Percentiles rank a stretch among this genome's conserved stretches.
phyloP scores from a whole-genome alignment of 1,139 yeast genomes.

The Pichia sp. region DNA sequence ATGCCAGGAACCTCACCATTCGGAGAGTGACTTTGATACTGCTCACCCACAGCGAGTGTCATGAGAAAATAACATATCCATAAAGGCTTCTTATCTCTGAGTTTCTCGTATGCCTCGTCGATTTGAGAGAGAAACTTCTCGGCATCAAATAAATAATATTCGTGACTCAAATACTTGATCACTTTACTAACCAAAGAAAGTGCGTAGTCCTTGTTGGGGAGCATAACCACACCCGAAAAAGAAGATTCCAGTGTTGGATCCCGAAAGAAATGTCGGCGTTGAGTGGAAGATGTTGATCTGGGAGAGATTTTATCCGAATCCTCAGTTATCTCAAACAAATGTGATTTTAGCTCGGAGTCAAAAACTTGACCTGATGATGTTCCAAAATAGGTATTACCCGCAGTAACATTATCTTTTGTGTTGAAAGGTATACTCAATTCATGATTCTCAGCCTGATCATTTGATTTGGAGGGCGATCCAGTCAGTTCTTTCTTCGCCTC shows the following conservation, averaged over 20 bases:
- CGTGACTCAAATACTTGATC: conserved; percentile 32
- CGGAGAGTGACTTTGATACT: conserved; percentile 26
- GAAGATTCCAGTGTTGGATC: conserved; percentile 28
- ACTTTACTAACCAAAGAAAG: conserved; percentile 29
- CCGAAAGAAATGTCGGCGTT: conserved; percentile 27
- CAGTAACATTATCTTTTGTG: conserved; percentile 3
- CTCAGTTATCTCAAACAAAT: conserved; percentile 10
- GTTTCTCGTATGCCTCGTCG: conserved; percentile 28
- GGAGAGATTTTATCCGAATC: conserved; percentile 2
- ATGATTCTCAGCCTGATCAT: background rate
- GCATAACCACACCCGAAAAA: conserved; percentile 18
- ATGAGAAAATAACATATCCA: conserved; percentile 25
- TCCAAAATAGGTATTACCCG: conserved; percentile 9
- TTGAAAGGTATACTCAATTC: conserved; percentile 6
- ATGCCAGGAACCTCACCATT: conserved; percentile 23
- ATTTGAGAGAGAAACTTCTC: conserved; percentile 17
- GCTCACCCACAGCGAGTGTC: conserved; percentile 26
- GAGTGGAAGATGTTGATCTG: conserved; percentile 14
- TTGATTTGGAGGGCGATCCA: background rate
- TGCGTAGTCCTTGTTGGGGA: conserved; percentile 31
- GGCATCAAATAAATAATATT: conserved; percentile 34
- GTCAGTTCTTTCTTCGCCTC: background rate
- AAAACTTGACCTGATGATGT: conserved; percentile 16
- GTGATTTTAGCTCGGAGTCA: conserved; percentile 16
- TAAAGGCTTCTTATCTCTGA: conserved; percentile 21